phyloP scores from a whole-genome alignment of 2,329 filamentous ascomycete species.

The Cercospora sp. region DNA sequence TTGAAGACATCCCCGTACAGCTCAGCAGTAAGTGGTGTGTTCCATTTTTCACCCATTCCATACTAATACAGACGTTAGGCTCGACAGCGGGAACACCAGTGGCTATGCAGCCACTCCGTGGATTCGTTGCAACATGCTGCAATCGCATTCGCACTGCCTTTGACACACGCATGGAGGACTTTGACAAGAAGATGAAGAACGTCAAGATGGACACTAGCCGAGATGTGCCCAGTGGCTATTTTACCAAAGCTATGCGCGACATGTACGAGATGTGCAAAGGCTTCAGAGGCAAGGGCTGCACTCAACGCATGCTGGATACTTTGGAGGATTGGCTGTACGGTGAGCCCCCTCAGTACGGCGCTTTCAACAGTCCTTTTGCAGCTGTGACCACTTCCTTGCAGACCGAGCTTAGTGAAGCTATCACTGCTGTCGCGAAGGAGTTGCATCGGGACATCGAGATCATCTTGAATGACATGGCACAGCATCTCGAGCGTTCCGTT shows the following conservation, averaged over 20 bases:
- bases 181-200: slow-evolving; percentile 19
- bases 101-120: not conserved
- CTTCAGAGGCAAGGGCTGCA: slow-evolving; percentile 12
- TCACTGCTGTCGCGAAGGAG: not conserved
- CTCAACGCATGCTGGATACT: not conserved
- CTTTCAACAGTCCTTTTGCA: not conserved
- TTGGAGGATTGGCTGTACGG: not conserved
- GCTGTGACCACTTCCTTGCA: slow-evolving; percentile 1
- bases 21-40: not conserved
- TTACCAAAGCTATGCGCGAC: slow-evolving; percentile 21
- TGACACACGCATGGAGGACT: not conserved
- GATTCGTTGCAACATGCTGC: not conserved
- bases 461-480: slow-evolving; percentile 10
- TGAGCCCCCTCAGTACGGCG: not conserved
- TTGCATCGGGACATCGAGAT: slow-evolving; percentile 13
- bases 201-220: slow-evolving; percentile 23
- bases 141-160: slow-evolving; percentile 12
- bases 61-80: not conserved
- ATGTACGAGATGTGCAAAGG: slow-evolving; percentile 27
- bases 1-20: slow-evolving; percentile 10
- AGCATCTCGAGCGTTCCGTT: slow-evolving; percentile 5
- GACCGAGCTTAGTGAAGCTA: slow-evolving; percentile 1
- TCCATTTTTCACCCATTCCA: fast-evolving
- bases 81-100: not conserved
- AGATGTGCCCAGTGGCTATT: slow-evolving; percentile 24